Evolutionary conservation across 2,329 filamentous ascomycete genomes (phyloP).

Genomic region (Lithohypha guttulata): DNA sequence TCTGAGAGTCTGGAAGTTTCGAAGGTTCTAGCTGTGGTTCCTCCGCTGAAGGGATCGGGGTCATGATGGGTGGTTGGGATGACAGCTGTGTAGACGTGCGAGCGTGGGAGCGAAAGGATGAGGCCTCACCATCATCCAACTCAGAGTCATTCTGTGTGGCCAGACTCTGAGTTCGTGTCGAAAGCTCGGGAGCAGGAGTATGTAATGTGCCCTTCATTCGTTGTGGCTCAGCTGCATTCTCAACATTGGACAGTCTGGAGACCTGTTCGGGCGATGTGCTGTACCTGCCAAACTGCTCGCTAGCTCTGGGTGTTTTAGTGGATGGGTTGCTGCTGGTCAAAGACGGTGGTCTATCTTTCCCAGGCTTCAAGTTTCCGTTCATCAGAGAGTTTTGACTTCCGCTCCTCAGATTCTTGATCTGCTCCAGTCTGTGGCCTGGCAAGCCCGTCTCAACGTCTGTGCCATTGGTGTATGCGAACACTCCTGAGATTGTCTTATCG

Average conservation of each 20-base stretch:
- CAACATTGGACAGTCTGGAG: constrained; percentile 20
- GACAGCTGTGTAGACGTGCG: constrained; percentile 11
- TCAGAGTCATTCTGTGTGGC: constrained; percentile 11
- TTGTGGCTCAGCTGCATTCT: constrained; percentile 12
- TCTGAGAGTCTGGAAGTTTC: constrained; percentile 45
- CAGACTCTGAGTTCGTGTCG: constrained; percentile 24
- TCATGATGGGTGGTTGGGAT: constrained; percentile 39
- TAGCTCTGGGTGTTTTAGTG: constrained; percentile 24
- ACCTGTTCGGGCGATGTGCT: constrained; percentile 17
- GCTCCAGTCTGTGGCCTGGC: constrained; percentile 31
- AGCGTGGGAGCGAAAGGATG: neutral
- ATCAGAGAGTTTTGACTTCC: constrained; percentile 25
- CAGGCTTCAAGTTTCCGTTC: constrained; percentile 30
- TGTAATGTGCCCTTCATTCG: constrained; percentile 1
- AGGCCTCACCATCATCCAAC: neutral
- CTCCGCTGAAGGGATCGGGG: constrained; percentile 40
- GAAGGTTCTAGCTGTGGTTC: constrained; percentile 23
- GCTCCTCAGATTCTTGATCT: constrained; percentile 20
- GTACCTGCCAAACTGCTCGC: constrained; percentile 26
- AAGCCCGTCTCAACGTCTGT: constrained; percentile 33
- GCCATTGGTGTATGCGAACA: constrained; percentile 38
- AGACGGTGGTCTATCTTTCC: constrained; percentile 30
- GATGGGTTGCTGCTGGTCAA: constrained; percentile 41
- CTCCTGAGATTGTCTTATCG: constrained; percentile 35
- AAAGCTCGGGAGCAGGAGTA: constrained; percentile 20